These are phyloP conservation scores for Malassezia sympodialis DNA, from an alignment of 1,284 basidiomycete genomes.

Conservation along the genomic window DNA sequence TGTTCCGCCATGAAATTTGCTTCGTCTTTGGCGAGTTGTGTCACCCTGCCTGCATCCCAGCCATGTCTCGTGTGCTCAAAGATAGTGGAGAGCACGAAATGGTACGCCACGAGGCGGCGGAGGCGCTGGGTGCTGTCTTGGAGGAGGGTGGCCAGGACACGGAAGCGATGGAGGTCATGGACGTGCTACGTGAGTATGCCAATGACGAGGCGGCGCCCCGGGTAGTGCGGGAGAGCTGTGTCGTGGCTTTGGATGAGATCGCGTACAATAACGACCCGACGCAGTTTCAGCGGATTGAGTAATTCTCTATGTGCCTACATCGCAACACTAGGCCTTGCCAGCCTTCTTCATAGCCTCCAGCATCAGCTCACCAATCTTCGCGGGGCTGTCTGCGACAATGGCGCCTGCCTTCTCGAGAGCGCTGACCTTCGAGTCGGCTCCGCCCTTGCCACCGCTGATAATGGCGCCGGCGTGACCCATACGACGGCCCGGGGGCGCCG, in stretches of 20 bases:
- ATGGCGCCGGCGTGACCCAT: constrained; percentile 83
- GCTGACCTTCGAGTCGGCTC: constrained; percentile 86
- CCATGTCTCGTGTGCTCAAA: constrained; percentile 67
- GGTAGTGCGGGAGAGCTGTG: constrained; percentile 90
- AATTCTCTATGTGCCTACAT: not conserved
- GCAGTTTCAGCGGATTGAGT: constrained; percentile 44
- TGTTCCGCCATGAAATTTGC: constrained; percentile 36
- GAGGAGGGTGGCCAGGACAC: constrained; percentile 51
- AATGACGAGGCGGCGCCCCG: constrained; percentile 64
- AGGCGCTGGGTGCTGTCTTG: constrained; percentile 90
- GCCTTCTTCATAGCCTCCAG: constrained; percentile 42
- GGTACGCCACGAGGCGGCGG: constrained; percentile 97
- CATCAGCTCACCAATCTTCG: constrained; percentile 50
- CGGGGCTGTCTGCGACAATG: constrained; percentile 84
- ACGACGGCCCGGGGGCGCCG: constrained; percentile 89
- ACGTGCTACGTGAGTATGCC: constrained; percentile 77
- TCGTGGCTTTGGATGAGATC: constrained; percentile 72
- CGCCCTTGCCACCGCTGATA: constrained; percentile 93
- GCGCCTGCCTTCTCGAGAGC: constrained; percentile 89
- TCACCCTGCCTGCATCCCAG: constrained; percentile 76
- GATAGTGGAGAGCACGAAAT: constrained; percentile 75
- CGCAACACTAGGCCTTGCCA: constrained; percentile 27
- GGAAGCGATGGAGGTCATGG: constrained; percentile 57
- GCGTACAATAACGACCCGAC: constrained; percentile 47
- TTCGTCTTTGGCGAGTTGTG: constrained; percentile 90